Evolutionary conservation across 805 yeast genomes (phyloP).

Genomic region (Yarrowia sp.): DNA sequence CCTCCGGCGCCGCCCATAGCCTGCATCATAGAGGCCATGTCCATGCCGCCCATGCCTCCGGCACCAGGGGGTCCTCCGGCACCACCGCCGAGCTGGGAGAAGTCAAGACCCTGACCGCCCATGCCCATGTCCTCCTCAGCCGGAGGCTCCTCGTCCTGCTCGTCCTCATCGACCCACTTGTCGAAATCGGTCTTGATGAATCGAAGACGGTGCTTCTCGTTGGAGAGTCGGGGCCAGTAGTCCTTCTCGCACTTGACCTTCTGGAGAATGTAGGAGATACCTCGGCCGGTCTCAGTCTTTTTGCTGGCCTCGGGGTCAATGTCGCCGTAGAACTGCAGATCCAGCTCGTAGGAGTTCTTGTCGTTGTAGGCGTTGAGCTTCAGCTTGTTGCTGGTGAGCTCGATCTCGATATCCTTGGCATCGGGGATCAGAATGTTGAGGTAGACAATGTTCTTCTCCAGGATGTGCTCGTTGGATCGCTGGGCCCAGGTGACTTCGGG

Average conservation of each 20-base stretch:
- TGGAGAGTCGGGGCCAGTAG: slow-evolving; percentile 94
- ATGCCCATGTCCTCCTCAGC: slow-evolving; percentile 41
- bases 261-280: slow-evolving; percentile 61
- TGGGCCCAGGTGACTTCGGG: slow-evolving; percentile 77
- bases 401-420: slow-evolving; percentile 59
- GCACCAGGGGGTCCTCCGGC: slow-evolving; percentile 34
- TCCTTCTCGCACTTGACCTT: slow-evolving; percentile 69
- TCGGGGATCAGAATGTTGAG: slow-evolving; percentile 74
- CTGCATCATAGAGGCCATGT: slow-evolving; percentile 28
- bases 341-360: slow-evolving; percentile 53
- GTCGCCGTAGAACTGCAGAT: slow-evolving; percentile 72
- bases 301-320: slow-evolving; percentile 65
- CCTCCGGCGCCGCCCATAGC: slow-evolving; percentile 32
- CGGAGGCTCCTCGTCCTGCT: slow-evolving; percentile 72
- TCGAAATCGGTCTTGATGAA: slow-evolving; percentile 92
- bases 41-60: slow-evolving; percentile 32
- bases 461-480: slow-evolving; percentile 76
- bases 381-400: slow-evolving; percentile 56
- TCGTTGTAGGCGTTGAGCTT: slow-evolving; percentile 52
- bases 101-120: slow-evolving; percentile 43
- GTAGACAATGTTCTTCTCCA: slow-evolving; percentile 69
- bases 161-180: slow-evolving; percentile 98
- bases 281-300: slow-evolving; percentile 60
- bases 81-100: slow-evolving; percentile 43
- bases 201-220: slow-evolving; percentile 75